Conservation (phyloP, 768 basidiomycete species). For the Steccherinum ochraceum region DNA sequence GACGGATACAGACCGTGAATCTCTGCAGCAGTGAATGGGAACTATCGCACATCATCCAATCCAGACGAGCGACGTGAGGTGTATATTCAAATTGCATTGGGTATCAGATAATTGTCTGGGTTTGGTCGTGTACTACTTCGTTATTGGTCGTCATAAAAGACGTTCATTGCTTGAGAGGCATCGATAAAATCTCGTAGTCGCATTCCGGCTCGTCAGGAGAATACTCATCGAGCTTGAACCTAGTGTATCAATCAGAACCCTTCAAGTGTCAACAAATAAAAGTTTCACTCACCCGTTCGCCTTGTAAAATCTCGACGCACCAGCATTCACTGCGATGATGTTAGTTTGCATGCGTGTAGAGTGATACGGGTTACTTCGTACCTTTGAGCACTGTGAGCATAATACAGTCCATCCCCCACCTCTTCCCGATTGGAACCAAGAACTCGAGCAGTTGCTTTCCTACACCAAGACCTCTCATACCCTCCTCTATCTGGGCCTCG, state of each 20-base stretch:
- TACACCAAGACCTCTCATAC: constrained; percentile 44
- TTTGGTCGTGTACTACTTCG: too few relatives aligned
- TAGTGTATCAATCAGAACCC: constrained; percentile 40
- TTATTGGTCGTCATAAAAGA: too few relatives aligned
- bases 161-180: constrained; percentile 1
- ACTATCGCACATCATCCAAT: too few relatives aligned
- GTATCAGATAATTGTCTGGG: too few relatives aligned
- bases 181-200: constrained; percentile 36
- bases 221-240: constrained; percentile 51
- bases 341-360: neutral
- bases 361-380: constrained; percentile 27
- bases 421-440: constrained; percentile 42
- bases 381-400: constrained; percentile 75
- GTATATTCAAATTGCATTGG: too few relatives aligned
- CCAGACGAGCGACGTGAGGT: too few relatives aligned
- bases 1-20: too few relatives aligned
- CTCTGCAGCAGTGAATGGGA: too few relatives aligned
- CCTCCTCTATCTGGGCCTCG: constrained; percentile 58
- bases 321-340: constrained; percentile 33
- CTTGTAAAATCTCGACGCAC: constrained; percentile 47
- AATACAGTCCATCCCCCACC: constrained; percentile 59
- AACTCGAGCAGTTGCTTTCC: constrained; percentile 48
- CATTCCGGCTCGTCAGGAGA: constrained; percentile 16
- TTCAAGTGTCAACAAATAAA: neutral
- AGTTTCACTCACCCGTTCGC: constrained; percentile 51